Evolutionary conservation across 257 asterid genomes (phyloP).

Genomic region (Osmanthus fragrans): DNA sequence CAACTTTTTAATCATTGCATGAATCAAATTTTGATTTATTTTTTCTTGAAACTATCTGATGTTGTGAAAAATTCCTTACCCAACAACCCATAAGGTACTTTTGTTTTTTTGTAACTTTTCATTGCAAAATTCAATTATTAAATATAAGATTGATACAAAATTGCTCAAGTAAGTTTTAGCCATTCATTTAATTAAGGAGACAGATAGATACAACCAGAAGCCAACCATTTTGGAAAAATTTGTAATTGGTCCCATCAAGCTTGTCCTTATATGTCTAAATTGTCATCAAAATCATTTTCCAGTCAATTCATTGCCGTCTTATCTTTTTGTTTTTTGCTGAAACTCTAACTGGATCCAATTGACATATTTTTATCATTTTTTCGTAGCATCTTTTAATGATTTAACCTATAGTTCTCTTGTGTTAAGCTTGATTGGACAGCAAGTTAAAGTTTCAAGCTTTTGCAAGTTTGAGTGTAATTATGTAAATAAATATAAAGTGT

Average conservation of each 20-base stretch:
- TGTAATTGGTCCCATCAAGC: not conserved
- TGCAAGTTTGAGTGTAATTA: no score
- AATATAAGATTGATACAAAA: not conserved
- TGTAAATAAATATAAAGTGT: no score
- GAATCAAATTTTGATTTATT: no score
- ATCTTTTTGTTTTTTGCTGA: not conserved
- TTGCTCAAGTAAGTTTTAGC: not conserved
- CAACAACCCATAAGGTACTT: no score
- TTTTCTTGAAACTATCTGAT: no score
- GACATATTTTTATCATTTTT: not conserved
- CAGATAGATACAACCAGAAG: not conserved
- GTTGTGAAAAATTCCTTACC: no score
- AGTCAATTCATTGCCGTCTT: not conserved
- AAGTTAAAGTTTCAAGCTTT: no score
- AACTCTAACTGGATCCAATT: not conserved
- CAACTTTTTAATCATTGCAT: no score
- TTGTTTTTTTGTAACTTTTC: not conserved
- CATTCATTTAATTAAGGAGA: not conserved
- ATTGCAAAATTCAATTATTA: not conserved
- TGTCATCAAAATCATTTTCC: not conserved
- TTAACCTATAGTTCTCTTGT: not conserved
- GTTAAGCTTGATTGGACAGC: no score
- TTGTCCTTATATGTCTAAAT: not conserved
- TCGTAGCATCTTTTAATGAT: not conserved
- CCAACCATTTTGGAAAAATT: not conserved